Base-by-base conservation (phyloP, 805 yeast species). In the Candida hungchunana region DNA sequence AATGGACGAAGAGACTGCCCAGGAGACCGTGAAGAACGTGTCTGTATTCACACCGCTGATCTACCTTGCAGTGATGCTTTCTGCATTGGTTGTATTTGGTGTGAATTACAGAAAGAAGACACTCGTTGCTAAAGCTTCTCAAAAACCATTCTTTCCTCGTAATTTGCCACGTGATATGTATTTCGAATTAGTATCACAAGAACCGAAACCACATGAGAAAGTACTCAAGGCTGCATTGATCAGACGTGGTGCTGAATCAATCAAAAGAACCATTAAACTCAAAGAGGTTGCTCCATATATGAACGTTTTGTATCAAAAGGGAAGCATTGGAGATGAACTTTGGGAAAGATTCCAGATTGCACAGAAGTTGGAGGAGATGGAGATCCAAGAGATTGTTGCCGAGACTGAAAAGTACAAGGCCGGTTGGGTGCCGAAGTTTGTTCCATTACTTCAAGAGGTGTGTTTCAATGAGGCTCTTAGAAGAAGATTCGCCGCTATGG, bases 391-490 rank as follows among this genome's bases (percentile, higher is more conserved):
- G 40, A 68, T 87, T 31, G 79, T 84, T 6, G 63, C 58, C 37
- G 96, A 86, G 60, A 87, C 93, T 28, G 87, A 85, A 56, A 47
- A 63, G 13, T 64, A 74, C 46, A 82, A 84, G 53, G 75, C 78
- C 29, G 90, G 87, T 22, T 89, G 96, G 96, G 77, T 81, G 7
- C 82, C 75, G 45, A 63, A 71, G 29, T 75, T 87, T 51, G 82
- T 87, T 53, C 83, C 83, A 8, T 73, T 80, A 11, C 81, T 89
- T 29, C 90, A 83, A 57, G 97, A 93, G 56, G 81, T 90, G 34
- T 86, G 95, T 44, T 84, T 88, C 61, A 93, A 90, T 57, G 90
- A 84, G 62, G 96, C 96, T 1, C 67, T 90, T 35, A 75, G 90
- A 61, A 78, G 93, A 67, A 80, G 97, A 53, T 64, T 63, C 34